Conservation (phyloP, 805 yeast genomes). For the Cephaloascus albidus region DNA sequence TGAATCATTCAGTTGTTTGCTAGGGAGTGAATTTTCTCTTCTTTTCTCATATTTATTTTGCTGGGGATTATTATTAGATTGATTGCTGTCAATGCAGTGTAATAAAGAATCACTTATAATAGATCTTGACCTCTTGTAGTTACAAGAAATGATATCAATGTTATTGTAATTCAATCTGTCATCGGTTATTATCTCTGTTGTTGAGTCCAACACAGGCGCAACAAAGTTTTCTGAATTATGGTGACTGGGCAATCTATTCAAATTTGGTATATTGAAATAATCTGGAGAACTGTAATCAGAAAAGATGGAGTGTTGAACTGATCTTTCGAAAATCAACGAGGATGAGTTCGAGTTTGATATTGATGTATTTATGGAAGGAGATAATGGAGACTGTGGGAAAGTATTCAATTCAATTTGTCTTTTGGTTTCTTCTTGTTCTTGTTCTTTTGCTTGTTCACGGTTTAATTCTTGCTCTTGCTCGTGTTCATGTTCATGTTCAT, state of each 20-base stretch:
- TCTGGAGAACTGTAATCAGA: neutral
- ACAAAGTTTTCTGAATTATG: neutral
- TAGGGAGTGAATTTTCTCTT: neutral
- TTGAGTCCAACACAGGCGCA: neutral
- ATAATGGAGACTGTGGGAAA: too few species aligned
- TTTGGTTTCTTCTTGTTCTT: too few species aligned
- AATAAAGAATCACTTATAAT: constrained; percentile 3
- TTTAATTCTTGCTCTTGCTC: too few species aligned
- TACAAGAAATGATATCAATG: neutral
- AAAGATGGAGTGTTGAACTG: neutral
- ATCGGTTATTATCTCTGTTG: neutral
- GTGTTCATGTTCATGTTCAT: too few species aligned
- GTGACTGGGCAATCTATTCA: neutral
- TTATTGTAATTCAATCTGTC: neutral
- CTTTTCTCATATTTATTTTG: neutral
- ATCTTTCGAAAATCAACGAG: neutral
- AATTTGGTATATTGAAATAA: neutral
- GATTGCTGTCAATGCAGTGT: constrained; percentile 8
- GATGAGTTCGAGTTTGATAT: neutral
- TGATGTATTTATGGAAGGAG: too few species aligned
- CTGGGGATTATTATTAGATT: neutral
- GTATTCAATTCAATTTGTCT: too few species aligned
- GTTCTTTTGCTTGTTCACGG: too few species aligned
- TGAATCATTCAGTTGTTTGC: neutral
- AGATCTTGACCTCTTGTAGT: neutral